Evolutionary conservation across 331 rosid species (phyloP).

Genomic region (Malus hybrid): DNA sequence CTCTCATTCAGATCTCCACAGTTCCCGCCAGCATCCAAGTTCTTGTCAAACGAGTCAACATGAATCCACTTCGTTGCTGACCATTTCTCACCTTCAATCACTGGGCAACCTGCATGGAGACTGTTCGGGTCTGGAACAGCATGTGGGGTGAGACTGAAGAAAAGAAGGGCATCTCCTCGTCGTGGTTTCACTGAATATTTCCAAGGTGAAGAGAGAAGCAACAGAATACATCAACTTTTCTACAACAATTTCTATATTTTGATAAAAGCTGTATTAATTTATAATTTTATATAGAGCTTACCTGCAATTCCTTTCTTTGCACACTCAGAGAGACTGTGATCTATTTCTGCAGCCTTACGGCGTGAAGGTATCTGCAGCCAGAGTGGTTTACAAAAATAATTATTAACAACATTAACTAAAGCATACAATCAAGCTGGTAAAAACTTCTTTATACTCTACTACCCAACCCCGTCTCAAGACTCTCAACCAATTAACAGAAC

Average conservation of each 20-base stretch:
- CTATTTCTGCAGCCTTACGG: constrained; percentile 44
- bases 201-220: background rate
- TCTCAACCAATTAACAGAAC: background rate
- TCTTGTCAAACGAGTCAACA: constrained; percentile 69
- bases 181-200: constrained; percentile 58
- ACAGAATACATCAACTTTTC: background rate
- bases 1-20: constrained; percentile 61
- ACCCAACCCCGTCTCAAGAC: background rate
- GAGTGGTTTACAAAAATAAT: constrained; percentile 4
- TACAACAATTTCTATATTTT: background rate
- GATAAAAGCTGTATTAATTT: background rate
- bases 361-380: constrained; percentile 50
- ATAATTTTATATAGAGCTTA: constrained; percentile 13
- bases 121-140: constrained; percentile 59
- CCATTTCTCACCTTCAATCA: constrained; percentile 90
- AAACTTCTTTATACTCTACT: background rate
- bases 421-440: background rate
- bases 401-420: constrained; percentile 7
- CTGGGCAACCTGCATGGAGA: constrained; percentile 88
- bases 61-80: constrained; percentile 95
- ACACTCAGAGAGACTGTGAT: constrained; percentile 78
- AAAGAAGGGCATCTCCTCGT: constrained; percentile 85
- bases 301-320: constrained; percentile 93
- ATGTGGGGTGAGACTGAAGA: constrained; percentile 71
- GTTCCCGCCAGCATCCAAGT: constrained; percentile 33